These are phyloP conservation scores for Quercus engelmannii DNA, from an alignment of 306 rosid species.

Conservation along the genomic window DNA sequence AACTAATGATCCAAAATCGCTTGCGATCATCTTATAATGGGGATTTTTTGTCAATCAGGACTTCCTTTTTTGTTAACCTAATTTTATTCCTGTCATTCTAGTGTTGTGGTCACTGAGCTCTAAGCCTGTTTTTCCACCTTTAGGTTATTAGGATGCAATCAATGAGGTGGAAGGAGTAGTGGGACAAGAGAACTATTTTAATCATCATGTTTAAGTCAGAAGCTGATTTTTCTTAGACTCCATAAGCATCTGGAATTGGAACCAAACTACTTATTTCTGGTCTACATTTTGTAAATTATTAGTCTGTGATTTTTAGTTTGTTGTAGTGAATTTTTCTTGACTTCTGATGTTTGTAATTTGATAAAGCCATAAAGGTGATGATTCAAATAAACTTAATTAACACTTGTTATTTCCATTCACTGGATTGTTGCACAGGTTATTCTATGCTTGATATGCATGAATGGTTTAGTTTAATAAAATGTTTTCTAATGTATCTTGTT, in stretches of 20 bases:
- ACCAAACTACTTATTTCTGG: neutral
- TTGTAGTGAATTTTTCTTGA: neutral
- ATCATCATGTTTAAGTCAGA: neutral
- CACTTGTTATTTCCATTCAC: neutral
- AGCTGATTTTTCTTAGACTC: neutral
- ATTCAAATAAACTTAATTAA: too few species aligned
- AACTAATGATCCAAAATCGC: neutral
- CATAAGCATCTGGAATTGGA: neutral
- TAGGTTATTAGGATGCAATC: neutral
- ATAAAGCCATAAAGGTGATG: neutral
- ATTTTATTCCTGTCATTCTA: neutral
- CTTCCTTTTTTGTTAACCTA: neutral
- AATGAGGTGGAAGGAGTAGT: too few species aligned
- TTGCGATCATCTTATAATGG: neutral
- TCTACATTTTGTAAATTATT: neutral
- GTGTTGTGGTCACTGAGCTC: neutral
- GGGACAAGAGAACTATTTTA: neutral
- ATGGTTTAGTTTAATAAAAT: constrained; percentile 5
- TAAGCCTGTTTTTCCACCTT: neutral
- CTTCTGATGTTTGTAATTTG: neutral
- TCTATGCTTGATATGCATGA: neutral
- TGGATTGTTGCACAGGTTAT: neutral
- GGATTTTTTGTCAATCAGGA: neutral
- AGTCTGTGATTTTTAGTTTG: neutral
- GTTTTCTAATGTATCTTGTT: constrained; percentile 25